Base-by-base conservation (phyloP, 108 stramenopile species). In the Cyclotella cryptica region DNA sequence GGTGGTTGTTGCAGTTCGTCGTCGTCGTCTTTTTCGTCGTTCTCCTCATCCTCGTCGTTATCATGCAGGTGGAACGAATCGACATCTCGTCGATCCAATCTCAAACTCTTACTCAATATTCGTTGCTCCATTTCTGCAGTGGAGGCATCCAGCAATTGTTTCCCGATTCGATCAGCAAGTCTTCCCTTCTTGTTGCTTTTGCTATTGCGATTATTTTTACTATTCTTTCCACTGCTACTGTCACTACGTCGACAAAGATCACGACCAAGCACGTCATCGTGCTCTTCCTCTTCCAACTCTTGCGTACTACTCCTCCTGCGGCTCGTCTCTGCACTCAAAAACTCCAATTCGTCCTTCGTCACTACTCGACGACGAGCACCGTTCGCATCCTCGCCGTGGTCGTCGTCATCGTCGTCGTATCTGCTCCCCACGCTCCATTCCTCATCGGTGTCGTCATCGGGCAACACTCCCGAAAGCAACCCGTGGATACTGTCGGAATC, bases 401-500 rank as follows among this genome's bases (percentile, higher is more conserved):
- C 18, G n/a, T 0, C 74, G 1, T 26, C 35, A 21, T 67, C 18
- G n/a, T 68, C 42, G 40, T 26, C 74, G 13, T 41, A 18, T 24
- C 49, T 47, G 55, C 60, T 64, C 26, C 60, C 42, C 8, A 45
- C 47, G 24, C 42, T 44, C 10, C 21, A 49, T 19, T 39, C 46
- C 13, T 63, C 44, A 22, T 49, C 53, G 30, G 43, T 43, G 18
- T 21, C 57, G 21, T 39, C 65, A 40, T 64, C 49, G 35, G 35
- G 21, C 0, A 55, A 30, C 29, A 57, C 42, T 12, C 44, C 44
- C 26, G 46, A 15, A 18, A 78, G 24, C 60, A 78, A 54, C 8
- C 47, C 62, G 44, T 78, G 71, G 27, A 78, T 40, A 30, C 46
- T 55, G 22, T 80, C 79, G 41, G 79, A 67, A 80, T 75, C 74